Conservation (phyloP, 2,329 filamentous ascomycete genomes). For the Coleophoma eucalyptorum region DNA sequence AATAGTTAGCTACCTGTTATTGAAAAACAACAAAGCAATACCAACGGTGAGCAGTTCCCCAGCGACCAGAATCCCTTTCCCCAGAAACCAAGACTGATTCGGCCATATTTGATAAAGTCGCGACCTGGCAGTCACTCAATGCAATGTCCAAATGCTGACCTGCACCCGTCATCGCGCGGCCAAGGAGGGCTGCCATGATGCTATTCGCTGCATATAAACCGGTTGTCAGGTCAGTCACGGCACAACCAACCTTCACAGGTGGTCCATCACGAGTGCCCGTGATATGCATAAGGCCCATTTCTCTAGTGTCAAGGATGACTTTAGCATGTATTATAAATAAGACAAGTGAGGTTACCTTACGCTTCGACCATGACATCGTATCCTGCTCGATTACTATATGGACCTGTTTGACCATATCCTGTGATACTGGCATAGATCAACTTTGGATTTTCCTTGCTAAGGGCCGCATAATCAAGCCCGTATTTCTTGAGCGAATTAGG, state of each 20-base stretch:
- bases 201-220: slow-evolving; percentile 91
- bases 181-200: slow-evolving; percentile 84
- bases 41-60: slow-evolving; percentile 90
- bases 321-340: not conserved
- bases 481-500: slow-evolving; percentile 87
- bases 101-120: slow-evolving; percentile 87
- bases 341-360: slow-evolving; percentile 3
- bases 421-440: slow-evolving; percentile 95
- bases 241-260: slow-evolving; percentile 92
- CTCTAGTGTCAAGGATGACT: slow-evolving; percentile 29
- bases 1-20: too few relatives aligned
- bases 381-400: slow-evolving; percentile 78
- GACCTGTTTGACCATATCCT: slow-evolving; percentile 90
- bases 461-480: slow-evolving; percentile 75
- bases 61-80: slow-evolving; percentile 78
- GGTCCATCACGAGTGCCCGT: slow-evolving; percentile 82
- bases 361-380: slow-evolving; percentile 99
- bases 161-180: slow-evolving; percentile 64
- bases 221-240: slow-evolving; percentile 90
- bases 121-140: slow-evolving; percentile 88
- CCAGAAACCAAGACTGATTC: slow-evolving; percentile 85
- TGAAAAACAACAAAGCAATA: not conserved
- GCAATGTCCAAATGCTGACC: slow-evolving; percentile 89
- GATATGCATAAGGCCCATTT: slow-evolving; percentile 97
- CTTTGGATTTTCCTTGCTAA: slow-evolving; percentile 74